Base-by-base conservation (phyloP, 2,329 filamentous ascomycete species). In the Chrysoporthe deuterocubensis region DNA sequence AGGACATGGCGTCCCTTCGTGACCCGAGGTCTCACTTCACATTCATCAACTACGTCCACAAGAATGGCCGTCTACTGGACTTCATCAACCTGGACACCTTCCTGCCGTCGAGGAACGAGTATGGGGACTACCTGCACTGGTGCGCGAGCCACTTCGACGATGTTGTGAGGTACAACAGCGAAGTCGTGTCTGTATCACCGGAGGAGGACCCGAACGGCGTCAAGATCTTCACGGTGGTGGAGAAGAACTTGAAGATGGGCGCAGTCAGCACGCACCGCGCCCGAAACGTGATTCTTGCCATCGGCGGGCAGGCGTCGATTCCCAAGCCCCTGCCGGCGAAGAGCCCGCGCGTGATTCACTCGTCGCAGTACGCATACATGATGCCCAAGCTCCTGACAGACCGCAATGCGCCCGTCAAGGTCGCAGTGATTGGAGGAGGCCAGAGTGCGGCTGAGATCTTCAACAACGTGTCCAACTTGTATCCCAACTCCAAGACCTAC, bases 381-480 rank as follows among this genome's bases (percentile, higher is more conserved):
- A 85, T 90, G 6, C 85, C 85, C 62, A 79, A 85, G 70, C 83
- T 93, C 44, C 84, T 92, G 62, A 81, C 77, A 67, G 83, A 89
- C 72, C 78, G 81, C 66, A 79, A 83, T 44, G 81, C 83, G 2
- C 85, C 85, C 1, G 92, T 93, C 78, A 88, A 88, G 18, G 89
- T 98, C 64, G 94, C 93, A 9, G 92, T 98, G 13, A 84, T 98
- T 52, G 95, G 95, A 9, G 92, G 89, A 59, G 95, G 96, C 1
- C 95, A 99, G 82, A 96, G 92, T 77, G 94, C 94, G 2, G 95
- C 95, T 11, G 95, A 99, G 82, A 97, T 97, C 74, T 97, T 96
- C 82, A 91, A 93, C 81, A 94, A 97, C 78, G 82, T 98, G 62
- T 91, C 95, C 74, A 85, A 83, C 50, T 83, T 92, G 59, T 97